Evolutionary conservation across 495 filamentous ascomycete species (phyloP), one percentile per base, ranked within the genome.

Genomic region (Talaromyces trachyspermus): DNA sequence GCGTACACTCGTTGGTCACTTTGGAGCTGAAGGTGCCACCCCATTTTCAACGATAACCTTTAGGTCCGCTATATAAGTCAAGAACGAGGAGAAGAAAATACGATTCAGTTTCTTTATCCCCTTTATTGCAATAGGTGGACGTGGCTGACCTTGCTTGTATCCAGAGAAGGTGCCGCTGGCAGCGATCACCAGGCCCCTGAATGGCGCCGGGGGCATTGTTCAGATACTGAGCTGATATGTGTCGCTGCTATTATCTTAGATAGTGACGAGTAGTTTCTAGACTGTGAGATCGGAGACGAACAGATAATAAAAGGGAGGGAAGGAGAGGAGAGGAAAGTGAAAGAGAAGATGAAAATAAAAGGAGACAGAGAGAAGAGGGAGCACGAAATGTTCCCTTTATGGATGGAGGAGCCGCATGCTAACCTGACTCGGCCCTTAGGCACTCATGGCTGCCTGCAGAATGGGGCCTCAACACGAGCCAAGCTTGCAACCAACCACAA

Each of bases 81-180:
- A 26, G 45, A 22, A 23, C 29, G 9, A 11, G 4, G 29, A 12
- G 40, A 19, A 17, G 15, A 10, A n/a, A 19, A 24, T 14, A 57
- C 12, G 30, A 26, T n/a, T 35, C 25, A 66, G 60, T 14, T 57
- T 54, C 52, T 72, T 8, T 0, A 43, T 17, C 40, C 15, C 9
- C 68, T 10, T 78, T 51, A 6, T 52, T 50, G 7, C 51, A 27
- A 37, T 42, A 1, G 25, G 14, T 6, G 7, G 18, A 32, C 33
- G 40, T 20, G n/a, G 32, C 53, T 47, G 53, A 75, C 75, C 62
- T 53, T 86, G 83, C 11, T 70, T 73, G 14, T 63, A 61, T 5
- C 69, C 68, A 0, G 74, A 69, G 42, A 86, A 79, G 0, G 72
- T 71, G 17, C 84, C 84, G 49, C 77, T 79, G 20, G 85, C 57